These are phyloP conservation scores for Chalciporus sphaerocephalus DNA, from an alignment of 768 basidiomycete genomes.

Conservation along the genomic window DNA sequence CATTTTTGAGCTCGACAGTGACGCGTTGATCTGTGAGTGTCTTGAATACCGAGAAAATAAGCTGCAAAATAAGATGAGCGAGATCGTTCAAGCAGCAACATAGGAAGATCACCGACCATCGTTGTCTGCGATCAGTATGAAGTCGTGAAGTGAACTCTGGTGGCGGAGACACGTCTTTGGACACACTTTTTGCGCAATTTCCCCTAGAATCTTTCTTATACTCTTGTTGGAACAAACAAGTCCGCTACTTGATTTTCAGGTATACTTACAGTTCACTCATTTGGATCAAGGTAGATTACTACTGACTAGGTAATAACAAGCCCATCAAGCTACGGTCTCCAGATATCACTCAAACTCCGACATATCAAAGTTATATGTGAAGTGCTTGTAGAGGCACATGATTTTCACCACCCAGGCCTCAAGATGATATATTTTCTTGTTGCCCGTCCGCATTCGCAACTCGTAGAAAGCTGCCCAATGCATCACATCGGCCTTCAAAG, in stretches of 20 bases:
- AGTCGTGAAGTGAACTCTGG: no score
- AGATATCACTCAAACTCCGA: constrained; percentile 29
- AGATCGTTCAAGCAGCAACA: not conserved
- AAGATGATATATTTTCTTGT: constrained; percentile 92
- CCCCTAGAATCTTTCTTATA: no score
- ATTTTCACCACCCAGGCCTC: constrained; percentile 97
- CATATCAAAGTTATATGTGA: constrained; percentile 33
- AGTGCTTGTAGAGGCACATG: constrained; percentile 80
- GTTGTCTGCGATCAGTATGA: not conserved
- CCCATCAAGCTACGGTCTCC: not conserved
- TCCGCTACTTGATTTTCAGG: no score
- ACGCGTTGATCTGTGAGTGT: constrained; percentile 97
- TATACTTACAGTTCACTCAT: no score
- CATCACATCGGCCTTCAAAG: constrained; percentile 87
- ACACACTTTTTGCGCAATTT: not conserved
- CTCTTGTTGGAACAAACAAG: no score
- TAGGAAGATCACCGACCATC: constrained; percentile 23
- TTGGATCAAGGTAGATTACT: not conserved
- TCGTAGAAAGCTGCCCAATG: constrained; percentile 99
- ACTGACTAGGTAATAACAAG: not conserved
- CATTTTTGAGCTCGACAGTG: constrained; percentile 97
- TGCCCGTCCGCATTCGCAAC: constrained; percentile 90
- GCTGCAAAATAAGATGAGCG: constrained; percentile 37
- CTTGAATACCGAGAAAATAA: constrained; percentile 98
- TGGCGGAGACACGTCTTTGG: not conserved